Evolutionary conservation across 106 monocot species (phyloP).

Genomic region (Apostasia shenzhenica): DNA sequence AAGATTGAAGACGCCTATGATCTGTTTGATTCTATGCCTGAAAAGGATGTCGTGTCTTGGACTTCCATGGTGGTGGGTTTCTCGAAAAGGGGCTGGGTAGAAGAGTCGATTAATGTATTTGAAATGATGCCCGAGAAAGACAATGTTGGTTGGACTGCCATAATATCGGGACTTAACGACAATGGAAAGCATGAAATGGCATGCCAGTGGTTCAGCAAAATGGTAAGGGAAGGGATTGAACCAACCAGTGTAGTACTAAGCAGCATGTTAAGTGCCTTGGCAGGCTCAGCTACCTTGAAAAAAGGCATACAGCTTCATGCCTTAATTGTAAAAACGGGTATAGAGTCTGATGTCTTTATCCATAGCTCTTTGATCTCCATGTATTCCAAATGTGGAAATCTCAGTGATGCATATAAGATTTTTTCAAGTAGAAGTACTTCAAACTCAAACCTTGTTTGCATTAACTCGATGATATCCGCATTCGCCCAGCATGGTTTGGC

Average conservation of each 20-base stretch:
- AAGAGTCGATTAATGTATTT: constrained; percentile 32
- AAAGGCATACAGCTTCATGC: constrained; percentile 48
- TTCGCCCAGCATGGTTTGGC: constrained; percentile 38
- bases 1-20: constrained; percentile 29
- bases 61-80: constrained; percentile 57
- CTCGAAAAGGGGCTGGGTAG: constrained; percentile 31
- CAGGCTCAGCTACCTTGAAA: constrained; percentile 21
- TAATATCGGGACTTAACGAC: constrained; percentile 31
- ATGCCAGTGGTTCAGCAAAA: constrained; percentile 32
- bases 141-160: constrained; percentile 57
- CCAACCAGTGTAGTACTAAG: constrained; percentile 31
- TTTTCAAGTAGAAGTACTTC: constrained; percentile 26
- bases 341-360: constrained; percentile 26
- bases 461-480: constrained; percentile 55
- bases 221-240: constrained; percentile 34
- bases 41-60: constrained; percentile 59
- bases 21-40: constrained; percentile 41
- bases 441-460: constrained; percentile 21
- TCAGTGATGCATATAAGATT: constrained; percentile 21
- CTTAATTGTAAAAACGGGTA: constrained; percentile 26
- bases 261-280: constrained; percentile 41
- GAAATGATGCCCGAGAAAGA: constrained; percentile 53
- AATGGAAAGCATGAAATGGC: constrained; percentile 38
- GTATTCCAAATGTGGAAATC: constrained; percentile 58
- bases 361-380: constrained; percentile 47